Base-by-base conservation (phyloP, 2,329 filamentous ascomycete genomes). In the Westerdykella aurantiaca region DNA sequence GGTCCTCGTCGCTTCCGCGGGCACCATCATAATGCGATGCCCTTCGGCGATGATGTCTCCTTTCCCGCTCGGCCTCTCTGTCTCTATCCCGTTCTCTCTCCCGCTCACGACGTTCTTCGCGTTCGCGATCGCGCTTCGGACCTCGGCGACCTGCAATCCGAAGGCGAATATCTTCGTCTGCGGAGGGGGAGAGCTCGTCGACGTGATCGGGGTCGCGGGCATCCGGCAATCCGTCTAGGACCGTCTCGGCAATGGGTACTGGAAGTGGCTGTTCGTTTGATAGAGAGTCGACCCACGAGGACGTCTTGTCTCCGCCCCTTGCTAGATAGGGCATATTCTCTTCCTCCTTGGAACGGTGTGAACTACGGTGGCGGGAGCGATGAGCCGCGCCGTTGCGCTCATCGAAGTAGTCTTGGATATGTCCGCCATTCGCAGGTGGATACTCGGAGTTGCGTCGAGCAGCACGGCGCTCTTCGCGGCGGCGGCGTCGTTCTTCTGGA, bases 221-320 rank as follows among this genome's bases (percentile, higher is more conserved):
- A 21, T 56, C 58, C 0, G 64, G 64, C 1, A 51, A 52, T 3
- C 55, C 55, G 41, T 76, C 73, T 44, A 76, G 59, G 37, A 76
- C 72, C 2, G 73, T 75, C 44, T 70, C 70, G 11, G 60, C 60
- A 35, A 68, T 60, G 39, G 72, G 72, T 2, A 71, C 68, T 3
- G 72, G 72, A 5, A 69, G 67, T 3, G 73, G 72, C 16, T 71
- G 71, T 25, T 72, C 69, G 38, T 69, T 66, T 41, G 65, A 69
- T 40, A 76, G 53, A 1, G 63, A 69, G 45, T 74, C 60, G 7
- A 76, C 72, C 73, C 73, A 76, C 0, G 69, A 72, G 1, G 67
- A 67, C 5, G 73, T 75, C 60, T 75, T 75, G 60, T 75, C 71
- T 39, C 68, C 65, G 41, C 66, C 65, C 34, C 60, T 61, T 46